Conservation (phyloP, 352 stramenopile genomes). For the Phytophthora litchii region DNA sequence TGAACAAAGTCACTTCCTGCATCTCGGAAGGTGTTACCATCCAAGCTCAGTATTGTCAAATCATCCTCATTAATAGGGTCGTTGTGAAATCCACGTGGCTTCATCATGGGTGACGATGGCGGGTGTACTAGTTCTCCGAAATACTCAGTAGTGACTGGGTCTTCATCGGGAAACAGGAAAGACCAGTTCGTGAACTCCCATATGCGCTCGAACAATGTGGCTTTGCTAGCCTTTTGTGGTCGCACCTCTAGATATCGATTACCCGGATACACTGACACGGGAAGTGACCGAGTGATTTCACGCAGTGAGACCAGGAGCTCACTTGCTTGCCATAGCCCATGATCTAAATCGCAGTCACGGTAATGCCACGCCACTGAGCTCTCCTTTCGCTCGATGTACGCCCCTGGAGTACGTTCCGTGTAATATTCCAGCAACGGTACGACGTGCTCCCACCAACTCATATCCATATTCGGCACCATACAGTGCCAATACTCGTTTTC, state of each 20-base stretch:
- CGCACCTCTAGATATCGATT: conserved; percentile 80
- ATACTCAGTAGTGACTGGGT: conserved; percentile 66
- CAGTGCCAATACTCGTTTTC: conserved; percentile 71
- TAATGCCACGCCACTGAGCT: conserved; percentile 92
- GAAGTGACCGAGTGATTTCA: conserved; percentile 74
- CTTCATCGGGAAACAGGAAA: conserved; percentile 68
- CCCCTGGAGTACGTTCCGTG: conserved; percentile 81
- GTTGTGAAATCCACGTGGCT: conserved; percentile 39
- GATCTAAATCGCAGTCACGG: conserved; percentile 86
- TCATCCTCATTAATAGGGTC: conserved; percentile 15
- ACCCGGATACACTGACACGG: conserved; percentile 75
- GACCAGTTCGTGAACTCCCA: conserved; percentile 88
- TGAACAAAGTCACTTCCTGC: conserved; percentile 11
- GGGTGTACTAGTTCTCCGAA: conserved; percentile 66
- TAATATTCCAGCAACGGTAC: conserved; percentile 83
- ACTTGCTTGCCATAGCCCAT: conserved; percentile 90
- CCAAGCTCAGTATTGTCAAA: conserved; percentile 9
- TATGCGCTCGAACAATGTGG: conserved; percentile 78
- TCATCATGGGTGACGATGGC: conserved; percentile 52
- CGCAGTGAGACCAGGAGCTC: conserved; percentile 84
- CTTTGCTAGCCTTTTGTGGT: conserved; percentile 84
- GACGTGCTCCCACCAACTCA: conserved; percentile 81
- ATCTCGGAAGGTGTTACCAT: conserved; percentile 15
- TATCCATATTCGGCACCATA: conserved; percentile 84
- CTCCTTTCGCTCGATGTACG: conserved; percentile 86